These are phyloP conservation scores for Lactarius hatsudake DNA, from an alignment of 768 basidiomycete genomes.

Conservation along the genomic window DNA sequence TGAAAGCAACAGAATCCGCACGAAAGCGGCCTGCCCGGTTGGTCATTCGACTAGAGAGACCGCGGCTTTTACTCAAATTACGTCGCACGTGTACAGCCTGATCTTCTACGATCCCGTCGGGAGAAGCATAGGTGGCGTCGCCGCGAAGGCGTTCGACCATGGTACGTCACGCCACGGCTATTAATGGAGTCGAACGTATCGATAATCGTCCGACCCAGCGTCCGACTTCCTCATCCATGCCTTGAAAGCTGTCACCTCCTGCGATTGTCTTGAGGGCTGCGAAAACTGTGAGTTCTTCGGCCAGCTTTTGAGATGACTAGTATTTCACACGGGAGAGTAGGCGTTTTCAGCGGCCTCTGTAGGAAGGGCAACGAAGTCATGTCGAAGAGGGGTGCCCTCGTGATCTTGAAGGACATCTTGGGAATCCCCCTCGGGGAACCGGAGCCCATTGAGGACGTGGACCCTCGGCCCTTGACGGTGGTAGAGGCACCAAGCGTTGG, in stretches of 20 bases:
- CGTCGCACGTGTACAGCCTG: slow-evolving; percentile 43
- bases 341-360: slow-evolving; percentile 64
- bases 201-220: slow-evolving; percentile 36
- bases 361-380: slow-evolving; percentile 68
- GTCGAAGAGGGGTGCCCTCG: slow-evolving; percentile 71
- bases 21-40: slow-evolving; percentile 72
- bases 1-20: slow-evolving; percentile 46
- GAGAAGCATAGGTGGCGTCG: slow-evolving; percentile 59
- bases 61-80: neutral
- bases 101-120: slow-evolving; percentile 78
- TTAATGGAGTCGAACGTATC: neutral
- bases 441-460: slow-evolving; percentile 29
- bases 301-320: neutral
- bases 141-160: slow-evolving; percentile 81
- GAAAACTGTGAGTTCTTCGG: slow-evolving; percentile 50
- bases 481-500: slow-evolving; percentile 51
- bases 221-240: slow-evolving; percentile 60
- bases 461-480: slow-evolving; percentile 45
- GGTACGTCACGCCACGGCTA: slow-evolving; percentile 39
- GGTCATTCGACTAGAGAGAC: slow-evolving; percentile 1
- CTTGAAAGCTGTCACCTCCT: slow-evolving; percentile 52
- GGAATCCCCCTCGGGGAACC: slow-evolving; percentile 40
- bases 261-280: slow-evolving; percentile 71
- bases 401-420: slow-evolving; percentile 63
- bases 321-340: slow-evolving; percentile 38